Evolutionary conservation across 345 rosid genomes (phyloP), one percentile per base, ranked within the genome.

Genomic region (Lenwebbia sp.): DNA sequence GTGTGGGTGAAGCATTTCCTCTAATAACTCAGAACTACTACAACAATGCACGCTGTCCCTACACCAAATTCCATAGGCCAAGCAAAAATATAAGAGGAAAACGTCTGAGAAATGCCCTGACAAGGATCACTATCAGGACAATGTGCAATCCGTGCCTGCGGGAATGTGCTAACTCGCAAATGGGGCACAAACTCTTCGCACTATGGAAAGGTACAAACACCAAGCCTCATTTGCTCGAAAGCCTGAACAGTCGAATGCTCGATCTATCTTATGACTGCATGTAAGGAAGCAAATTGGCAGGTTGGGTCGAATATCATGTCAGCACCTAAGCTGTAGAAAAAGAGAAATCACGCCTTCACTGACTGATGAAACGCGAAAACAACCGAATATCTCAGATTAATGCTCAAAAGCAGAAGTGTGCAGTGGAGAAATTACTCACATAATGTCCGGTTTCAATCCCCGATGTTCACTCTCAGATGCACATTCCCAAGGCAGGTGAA

Each of bases 301-400:
- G 87, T 95, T 14, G 94, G 96, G 90, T 97, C 92, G 84, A 95
- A 95, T 65, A 95, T 92, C 82, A 95, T 91, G 85, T 96, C 98
- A 81, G 99, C 99, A 12, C 98, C 99, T 86, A 95, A 86, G 86
- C 98, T 95, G 93, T 74, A 89, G 83, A 56, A 52, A 22, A 49
- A 60, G 5, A 55, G 60, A 25, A 41, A 33, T 15, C 30, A 17
- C 0, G 10, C 23, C 83, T 41, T 75, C 47, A 30, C 10, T 1
- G 76, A 65, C 28, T 74, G n/a, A 33, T 21, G 57, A 65, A 49
- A 28, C 51, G 53, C 9, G 49, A 19, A 28, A 26, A 62, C 75
- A 6, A 62, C 75, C 58, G 10, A 22, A 23, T 7, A 55, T 62
- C 70, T 60, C 74, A 60, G 10, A 60, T 60, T 6, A 60, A 28